Evolutionary conservation across 1,139 yeast species (phyloP), one percentile per base, ranked within the genome.

Genomic region (Blastobotrys ciferrii): DNA sequence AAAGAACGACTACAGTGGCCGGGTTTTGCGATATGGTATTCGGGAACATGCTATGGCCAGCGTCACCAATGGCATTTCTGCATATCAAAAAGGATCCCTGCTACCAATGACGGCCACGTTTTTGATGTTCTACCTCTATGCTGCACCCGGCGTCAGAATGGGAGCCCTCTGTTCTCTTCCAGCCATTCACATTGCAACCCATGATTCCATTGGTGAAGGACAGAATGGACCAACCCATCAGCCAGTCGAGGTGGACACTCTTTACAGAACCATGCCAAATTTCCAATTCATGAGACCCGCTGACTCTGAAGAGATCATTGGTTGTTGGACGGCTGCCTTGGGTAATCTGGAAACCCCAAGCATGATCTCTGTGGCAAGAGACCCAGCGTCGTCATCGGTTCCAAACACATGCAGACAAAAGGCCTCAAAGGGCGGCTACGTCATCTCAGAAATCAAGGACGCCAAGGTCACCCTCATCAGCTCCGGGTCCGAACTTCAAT

Each of bases 1-100:
- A 75, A 73, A 84, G 59, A 95, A 95, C 72, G 78, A 80, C 64
- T 87, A 81, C 74, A 59, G 78, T 12, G 70, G 72, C 6, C 51
- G 71, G 39, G 65, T 64, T 47, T 56, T 68, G 23, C 67, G 67
- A 44, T 69, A 60, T 50, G 73, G 73, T 37, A 57, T 69, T 28
- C 57, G 73, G 42, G 73, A 69, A 53, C 71, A 66, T 49, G 70
- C 69, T 3, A 69, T 69, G 73, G 65, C 63, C 13, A 62, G 68
- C 1, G 59, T 69, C 49, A 59, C 72, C 14, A 69, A 69, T 48
- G 73, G 73, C 39, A 64, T 69, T 25, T 66, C 73, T 13, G 72
- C 72, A 15, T 69, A 50, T 51, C 58, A 57, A 47, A 51, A 54
- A 40, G 70, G 71, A 15, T 63, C 71, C 1, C 67, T 68, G 52